Conservation (phyloP, 2,329 filamentous ascomycete species). For the Lojkania enalia region DNA sequence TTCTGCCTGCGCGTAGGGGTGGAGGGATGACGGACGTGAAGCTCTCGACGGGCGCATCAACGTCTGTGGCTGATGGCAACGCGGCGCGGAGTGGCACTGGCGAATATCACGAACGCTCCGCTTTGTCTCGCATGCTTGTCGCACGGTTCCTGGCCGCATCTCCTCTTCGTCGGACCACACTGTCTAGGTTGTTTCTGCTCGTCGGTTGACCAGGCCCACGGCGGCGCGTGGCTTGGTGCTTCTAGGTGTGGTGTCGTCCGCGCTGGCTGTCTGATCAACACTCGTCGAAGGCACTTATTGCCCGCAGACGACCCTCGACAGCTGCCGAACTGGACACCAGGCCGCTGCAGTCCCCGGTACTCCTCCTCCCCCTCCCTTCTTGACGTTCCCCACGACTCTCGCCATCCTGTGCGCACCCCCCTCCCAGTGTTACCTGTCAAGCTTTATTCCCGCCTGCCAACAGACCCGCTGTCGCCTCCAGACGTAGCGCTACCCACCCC, state of each 20-base stretch:
- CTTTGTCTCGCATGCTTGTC: slow-evolving; percentile 6
- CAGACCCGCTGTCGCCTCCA: slow-evolving; percentile 10
- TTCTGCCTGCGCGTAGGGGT: slow-evolving; percentile 10
- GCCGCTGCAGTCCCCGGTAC: slow-evolving; percentile 4
- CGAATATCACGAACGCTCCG: background rate
- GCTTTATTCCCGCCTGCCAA: slow-evolving; percentile 18
- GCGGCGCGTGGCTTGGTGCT: slow-evolving; percentile 3
- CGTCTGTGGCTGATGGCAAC: background rate
- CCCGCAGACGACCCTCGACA: slow-evolving; percentile 13
- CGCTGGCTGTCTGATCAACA: slow-evolving; percentile 17
- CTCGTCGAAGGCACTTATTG: background rate
- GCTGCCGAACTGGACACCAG: slow-evolving; percentile 8
- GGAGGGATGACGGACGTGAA: slow-evolving; percentile 12
- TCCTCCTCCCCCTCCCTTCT: slow-evolving; percentile 6
- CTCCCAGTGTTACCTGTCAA: slow-evolving; percentile 25
- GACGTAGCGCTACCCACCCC: slow-evolving; percentile 20
- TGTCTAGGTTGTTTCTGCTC: background rate
- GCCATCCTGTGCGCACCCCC: slow-evolving; percentile 4
- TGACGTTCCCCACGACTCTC: slow-evolving; percentile 4
- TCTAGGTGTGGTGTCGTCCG: slow-evolving; percentile 5
- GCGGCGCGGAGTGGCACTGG: background rate
- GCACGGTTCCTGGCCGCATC: slow-evolving; percentile 6
- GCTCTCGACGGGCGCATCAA: background rate
- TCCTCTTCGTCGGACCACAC: background rate
- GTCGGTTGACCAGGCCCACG: background rate